Base-by-base conservation (phyloP, 1,284 basidiomycete species). In the Fomitopsis schrenkii region DNA sequence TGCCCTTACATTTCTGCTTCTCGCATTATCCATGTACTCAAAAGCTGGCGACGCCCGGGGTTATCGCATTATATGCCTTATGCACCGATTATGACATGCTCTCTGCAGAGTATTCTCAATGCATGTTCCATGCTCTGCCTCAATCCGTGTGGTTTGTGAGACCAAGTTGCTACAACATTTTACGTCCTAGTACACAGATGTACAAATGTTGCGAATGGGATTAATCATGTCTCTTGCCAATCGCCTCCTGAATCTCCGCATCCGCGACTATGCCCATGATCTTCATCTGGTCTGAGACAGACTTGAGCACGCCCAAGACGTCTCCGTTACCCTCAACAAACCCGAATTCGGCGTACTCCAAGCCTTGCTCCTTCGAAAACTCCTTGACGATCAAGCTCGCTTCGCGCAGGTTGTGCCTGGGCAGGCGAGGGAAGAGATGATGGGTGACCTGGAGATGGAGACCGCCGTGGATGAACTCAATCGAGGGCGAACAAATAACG, bases 381-480 rank as follows among this genome's bases (percentile, higher is more conserved):
- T 91, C 85, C 72, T 94, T 93, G 58, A 96, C 94, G 59, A 97
- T 79, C 56, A 85, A 66, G 67, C 90, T 91, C 0, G 95, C 94
- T 61, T 85, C 82, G 42, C 88, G 86, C 57, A 99, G 83, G 72
- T 98, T 97, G 80, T 99, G 97, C 33, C 97, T 82, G 2, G 97
- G 97, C 1, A 98, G 80, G 26, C 97, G 89, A 8, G 97, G 97
- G 79, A 98, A 98, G 62, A 98, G 83, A 75, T 98, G 97, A 72
- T 99, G 97, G 5, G 97, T 95, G 44, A 98, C 95, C 76, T 99
- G 97, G 54, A 98, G 87, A 70, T 99, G 95, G 28, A 88, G 85
- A 3, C 94, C 97, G 33, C 97, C 97, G 72, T 99, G 97, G 35
- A 98, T 76, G 71, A 95, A 98, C 65, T 87, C 93, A 66, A 98